Percentiles rank a stretch among this genome's conserved stretches.
Evolutionary conservation across 306 rosid genomes (phyloP).

Genomic region (Rosa chinensis): DNA sequence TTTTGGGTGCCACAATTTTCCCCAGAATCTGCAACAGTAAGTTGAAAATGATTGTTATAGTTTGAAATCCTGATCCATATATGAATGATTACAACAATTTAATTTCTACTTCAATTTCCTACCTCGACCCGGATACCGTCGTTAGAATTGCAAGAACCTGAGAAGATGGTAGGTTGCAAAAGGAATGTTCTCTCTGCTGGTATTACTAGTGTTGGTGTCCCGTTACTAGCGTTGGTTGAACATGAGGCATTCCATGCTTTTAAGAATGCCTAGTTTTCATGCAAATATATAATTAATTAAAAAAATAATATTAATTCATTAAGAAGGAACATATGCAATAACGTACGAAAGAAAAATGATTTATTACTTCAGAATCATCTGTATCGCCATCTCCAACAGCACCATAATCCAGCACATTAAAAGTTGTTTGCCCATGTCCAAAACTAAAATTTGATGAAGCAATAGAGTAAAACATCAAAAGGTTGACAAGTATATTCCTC

Average conservation of each 20-base stretch:
- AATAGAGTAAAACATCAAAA: background rate
- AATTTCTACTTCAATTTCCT: background rate
- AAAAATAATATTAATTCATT: background rate
- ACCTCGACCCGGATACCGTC: slow-evolving; percentile 16
- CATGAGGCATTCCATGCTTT: slow-evolving; percentile 40
- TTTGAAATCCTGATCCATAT: no score
- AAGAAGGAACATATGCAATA: background rate
- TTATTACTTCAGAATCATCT: background rate
- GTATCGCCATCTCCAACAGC: background rate
- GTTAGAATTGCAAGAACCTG: slow-evolving; percentile 38
- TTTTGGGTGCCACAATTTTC: slow-evolving; percentile 7
- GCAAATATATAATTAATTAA: background rate
- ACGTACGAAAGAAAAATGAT: background rate
- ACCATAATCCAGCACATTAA: background rate
- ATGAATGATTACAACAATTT: no score
- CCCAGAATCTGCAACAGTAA: slow-evolving; percentile 8
- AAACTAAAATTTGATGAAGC: background rate
- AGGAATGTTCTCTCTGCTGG: slow-evolving; percentile 26
- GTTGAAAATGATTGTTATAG: background rate
- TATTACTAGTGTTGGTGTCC: slow-evolving; percentile 21
- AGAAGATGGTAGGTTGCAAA: slow-evolving; percentile 4
- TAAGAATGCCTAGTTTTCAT: slow-evolving; percentile 32
- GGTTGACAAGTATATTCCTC: background rate
- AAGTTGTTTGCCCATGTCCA: background rate
- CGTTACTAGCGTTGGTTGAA: slow-evolving; percentile 11